These are phyloP conservation scores for Talaromyces ruber DNA, from an alignment of 495 filamentous ascomycete species.

Conservation along the genomic window DNA sequence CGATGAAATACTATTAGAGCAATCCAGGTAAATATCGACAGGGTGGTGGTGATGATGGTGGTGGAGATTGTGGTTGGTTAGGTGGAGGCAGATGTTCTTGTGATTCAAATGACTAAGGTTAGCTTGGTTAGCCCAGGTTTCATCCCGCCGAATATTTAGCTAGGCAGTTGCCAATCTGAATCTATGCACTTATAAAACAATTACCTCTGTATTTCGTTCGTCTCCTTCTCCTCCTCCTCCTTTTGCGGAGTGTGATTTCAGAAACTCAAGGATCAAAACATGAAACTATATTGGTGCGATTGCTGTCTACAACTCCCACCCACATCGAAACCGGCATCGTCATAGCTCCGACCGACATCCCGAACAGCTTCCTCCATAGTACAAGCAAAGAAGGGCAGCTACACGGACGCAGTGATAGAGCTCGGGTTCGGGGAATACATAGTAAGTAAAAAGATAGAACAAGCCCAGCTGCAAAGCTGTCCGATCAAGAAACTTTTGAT, in stretches of 20 bases:
- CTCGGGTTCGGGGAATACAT: background rate
- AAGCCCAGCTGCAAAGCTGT: background rate
- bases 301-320: background rate
- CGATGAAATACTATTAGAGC: background rate
- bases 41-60: conserved; percentile 1
- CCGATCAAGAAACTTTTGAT: background rate
- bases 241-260: no score
- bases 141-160: background rate
- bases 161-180: background rate
- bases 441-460: background rate
- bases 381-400: background rate
- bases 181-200: background rate
- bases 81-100: conserved; percentile 1
- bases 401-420: background rate
- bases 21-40: background rate
- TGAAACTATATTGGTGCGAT: background rate
- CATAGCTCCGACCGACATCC: background rate
- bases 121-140: background rate
- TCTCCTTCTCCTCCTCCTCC: no score
- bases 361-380: background rate
- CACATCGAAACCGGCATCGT: background rate
- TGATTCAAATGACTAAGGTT: conserved; percentile 5
- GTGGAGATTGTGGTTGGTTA: conserved; percentile 5
- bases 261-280: background rate
- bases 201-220: background rate